Conservation (phyloP, 352 stramenopile genomes). For the Pythium rhizo-oryzae region DNA sequence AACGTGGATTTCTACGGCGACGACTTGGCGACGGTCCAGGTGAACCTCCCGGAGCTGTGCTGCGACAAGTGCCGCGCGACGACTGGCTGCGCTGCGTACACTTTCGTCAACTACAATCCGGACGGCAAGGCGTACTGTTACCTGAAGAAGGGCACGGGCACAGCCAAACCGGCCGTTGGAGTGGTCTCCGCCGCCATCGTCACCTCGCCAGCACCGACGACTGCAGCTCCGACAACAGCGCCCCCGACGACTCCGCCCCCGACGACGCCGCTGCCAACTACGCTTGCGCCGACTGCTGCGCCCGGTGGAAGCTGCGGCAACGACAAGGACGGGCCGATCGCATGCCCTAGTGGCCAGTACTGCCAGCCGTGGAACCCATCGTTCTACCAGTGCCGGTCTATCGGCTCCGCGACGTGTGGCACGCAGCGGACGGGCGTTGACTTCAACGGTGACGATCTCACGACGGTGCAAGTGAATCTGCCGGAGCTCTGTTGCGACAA, state of each 20-base stretch:
- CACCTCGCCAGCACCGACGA: not conserved
- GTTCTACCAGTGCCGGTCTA: constrained; percentile 39
- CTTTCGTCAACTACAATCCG: constrained; percentile 44
- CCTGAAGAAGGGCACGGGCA: constrained; percentile 23
- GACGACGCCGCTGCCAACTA: not conserved
- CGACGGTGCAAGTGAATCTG: constrained; percentile 33
- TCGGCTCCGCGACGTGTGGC: constrained; percentile 33
- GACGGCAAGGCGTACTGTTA: constrained; percentile 28
- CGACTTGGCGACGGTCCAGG: constrained; percentile 42
- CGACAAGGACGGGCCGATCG: not conserved
- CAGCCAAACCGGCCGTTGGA: not conserved
- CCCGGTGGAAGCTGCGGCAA: not conserved
- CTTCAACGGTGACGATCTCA: constrained; percentile 42
- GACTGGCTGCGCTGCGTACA: constrained; percentile 47
- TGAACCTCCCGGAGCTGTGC: constrained; percentile 34
- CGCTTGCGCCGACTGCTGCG: not conserved
- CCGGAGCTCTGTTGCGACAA: constrained; percentile 41
- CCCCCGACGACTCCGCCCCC: not conserved
- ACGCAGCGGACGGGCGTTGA: constrained; percentile 38
- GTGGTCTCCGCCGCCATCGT: constrained; percentile 1
- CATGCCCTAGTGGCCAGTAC: constrained; percentile 30
- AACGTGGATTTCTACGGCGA: constrained; percentile 40
- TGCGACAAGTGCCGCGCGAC: constrained; percentile 37
- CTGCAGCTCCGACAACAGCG: not conserved
- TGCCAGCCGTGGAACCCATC: constrained; percentile 37